phyloP scores from a whole-genome alignment of 2,329 filamentous ascomycete genomes.

The Penicillium sp. region DNA sequence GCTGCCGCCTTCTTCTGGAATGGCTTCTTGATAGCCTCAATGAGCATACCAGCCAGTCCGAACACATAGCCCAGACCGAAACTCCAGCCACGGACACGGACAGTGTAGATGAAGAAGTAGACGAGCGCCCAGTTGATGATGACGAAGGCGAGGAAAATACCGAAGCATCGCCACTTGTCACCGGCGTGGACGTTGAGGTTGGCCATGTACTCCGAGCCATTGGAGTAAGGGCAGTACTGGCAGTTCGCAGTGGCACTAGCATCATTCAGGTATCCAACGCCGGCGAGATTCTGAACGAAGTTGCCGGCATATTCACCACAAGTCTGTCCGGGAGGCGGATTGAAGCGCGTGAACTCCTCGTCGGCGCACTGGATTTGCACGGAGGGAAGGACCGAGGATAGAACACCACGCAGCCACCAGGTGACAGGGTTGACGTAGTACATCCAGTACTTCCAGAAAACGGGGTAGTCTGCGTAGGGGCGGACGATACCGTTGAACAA shows the following conservation, averaged over 20 bases:
- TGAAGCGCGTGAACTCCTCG: slow-evolving; percentile 63
- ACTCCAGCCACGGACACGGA: slow-evolving; percentile 66
- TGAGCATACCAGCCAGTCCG: slow-evolving; percentile 44
- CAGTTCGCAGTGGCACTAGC: slow-evolving; percentile 58
- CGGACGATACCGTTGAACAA: slow-evolving; percentile 76
- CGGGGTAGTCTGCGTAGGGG: slow-evolving; percentile 62
- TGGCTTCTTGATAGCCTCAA: slow-evolving; percentile 32
- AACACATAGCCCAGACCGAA: slow-evolving; percentile 66
- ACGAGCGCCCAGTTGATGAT: slow-evolving; percentile 69
- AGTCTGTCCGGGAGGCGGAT: slow-evolving; percentile 62
- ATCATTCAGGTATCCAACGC: slow-evolving; percentile 63
- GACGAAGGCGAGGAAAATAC: slow-evolving; percentile 69
- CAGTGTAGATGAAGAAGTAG: slow-evolving; percentile 75
- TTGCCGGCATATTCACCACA: slow-evolving; percentile 63
- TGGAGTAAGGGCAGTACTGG: slow-evolving; percentile 66
- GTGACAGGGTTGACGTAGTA: slow-evolving; percentile 68
- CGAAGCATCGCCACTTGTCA: slow-evolving; percentile 72
- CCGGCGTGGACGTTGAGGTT: slow-evolving; percentile 54
- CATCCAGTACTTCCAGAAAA: slow-evolving; percentile 72
- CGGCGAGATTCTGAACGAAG: slow-evolving; percentile 53
- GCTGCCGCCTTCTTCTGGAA: slow-evolving; percentile 25
- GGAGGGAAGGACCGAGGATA: slow-evolving; percentile 60
- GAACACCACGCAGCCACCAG: slow-evolving; percentile 70
- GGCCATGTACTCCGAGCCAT: slow-evolving; percentile 65
- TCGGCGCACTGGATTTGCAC: slow-evolving; percentile 52